Percentiles rank a stretch among this genome's conserved stretches.
phyloP scores from a whole-genome alignment of 768 basidiomycete genomes.

The Russula emetica region DNA sequence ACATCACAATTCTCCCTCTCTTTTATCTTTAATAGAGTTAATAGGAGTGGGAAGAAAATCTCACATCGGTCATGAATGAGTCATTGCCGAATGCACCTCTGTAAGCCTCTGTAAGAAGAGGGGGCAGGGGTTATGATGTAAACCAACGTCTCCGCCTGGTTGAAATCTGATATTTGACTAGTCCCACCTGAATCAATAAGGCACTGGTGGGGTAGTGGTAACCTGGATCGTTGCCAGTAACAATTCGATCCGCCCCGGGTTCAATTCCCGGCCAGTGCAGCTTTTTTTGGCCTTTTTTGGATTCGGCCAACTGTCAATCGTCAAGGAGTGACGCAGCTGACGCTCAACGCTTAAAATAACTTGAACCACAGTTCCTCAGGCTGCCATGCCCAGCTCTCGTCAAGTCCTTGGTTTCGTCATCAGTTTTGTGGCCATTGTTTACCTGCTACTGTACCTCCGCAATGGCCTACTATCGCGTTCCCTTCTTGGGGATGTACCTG shows the following conservation, averaged over 20 bases:
- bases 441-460: neutral
- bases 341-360: no score
- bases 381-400: constrained; percentile 27
- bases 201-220: constrained; percentile 30
- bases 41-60: no score
- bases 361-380: neutral
- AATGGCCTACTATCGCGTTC: neutral
- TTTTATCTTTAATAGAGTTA: no score
- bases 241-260: constrained; percentile 27
- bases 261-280: constrained; percentile 26
- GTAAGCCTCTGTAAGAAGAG: no score
- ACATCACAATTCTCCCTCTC: neutral
- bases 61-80: no score
- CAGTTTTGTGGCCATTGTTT: neutral
- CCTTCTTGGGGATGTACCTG: neutral
- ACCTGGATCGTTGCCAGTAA: constrained; percentile 29
- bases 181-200: neutral
- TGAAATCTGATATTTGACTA: neutral
- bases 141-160: neutral
- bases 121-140: no score
- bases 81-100: no score
- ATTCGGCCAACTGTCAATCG: no score
- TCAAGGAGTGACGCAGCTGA: no score
- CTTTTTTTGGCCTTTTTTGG: neutral
- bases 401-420: constrained; percentile 22